These are phyloP conservation scores for Ceratobasidium sp. DNA, from an alignment of 1,284 basidiomycete species.

Conservation along the genomic window DNA sequence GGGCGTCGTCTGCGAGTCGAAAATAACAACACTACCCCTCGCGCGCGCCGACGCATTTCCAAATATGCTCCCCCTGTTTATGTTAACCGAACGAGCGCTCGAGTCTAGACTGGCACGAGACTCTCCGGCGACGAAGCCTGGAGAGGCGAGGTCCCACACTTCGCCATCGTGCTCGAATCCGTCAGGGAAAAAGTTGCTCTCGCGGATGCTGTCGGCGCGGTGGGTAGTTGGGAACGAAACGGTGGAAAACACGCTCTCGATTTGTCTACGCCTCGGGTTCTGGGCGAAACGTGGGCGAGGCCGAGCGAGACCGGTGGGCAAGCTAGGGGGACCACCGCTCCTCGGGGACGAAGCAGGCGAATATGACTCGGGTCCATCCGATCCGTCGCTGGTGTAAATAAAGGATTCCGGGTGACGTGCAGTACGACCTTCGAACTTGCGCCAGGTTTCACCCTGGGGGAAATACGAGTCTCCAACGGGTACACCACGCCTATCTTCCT, in stretches of 20 bases:
- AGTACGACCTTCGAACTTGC: constrained; percentile 41
- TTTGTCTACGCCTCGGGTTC: neutral
- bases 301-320: constrained; percentile 9
- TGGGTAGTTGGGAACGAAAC: constrained; percentile 42
- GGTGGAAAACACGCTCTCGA: constrained; percentile 41
- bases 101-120: constrained; percentile 38
- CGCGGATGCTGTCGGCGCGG: constrained; percentile 40
- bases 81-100: constrained; percentile 11
- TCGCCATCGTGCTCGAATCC: constrained; percentile 42
- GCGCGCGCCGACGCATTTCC: constrained; percentile 26
- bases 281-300: constrained; percentile 40
- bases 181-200: constrained; percentile 39
- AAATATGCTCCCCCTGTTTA: constrained; percentile 41
- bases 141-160: constrained; percentile 44
- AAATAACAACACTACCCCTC: constrained; percentile 37
- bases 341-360: constrained; percentile 12
- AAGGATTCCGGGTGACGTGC: constrained; percentile 43
- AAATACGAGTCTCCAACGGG: constrained; percentile 42
- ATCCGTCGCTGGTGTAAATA: constrained; percentile 31
- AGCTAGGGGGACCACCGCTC: constrained; percentile 5
- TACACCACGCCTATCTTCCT: constrained; percentile 20
- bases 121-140: constrained; percentile 17
- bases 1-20: constrained; percentile 17
- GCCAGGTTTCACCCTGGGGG: constrained; percentile 42
- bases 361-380: neutral